Evolutionary conservation across 495 filamentous ascomycete species (phyloP), one percentile per base, ranked within the genome.

Genomic region (Cryomyces antarcticus): DNA sequence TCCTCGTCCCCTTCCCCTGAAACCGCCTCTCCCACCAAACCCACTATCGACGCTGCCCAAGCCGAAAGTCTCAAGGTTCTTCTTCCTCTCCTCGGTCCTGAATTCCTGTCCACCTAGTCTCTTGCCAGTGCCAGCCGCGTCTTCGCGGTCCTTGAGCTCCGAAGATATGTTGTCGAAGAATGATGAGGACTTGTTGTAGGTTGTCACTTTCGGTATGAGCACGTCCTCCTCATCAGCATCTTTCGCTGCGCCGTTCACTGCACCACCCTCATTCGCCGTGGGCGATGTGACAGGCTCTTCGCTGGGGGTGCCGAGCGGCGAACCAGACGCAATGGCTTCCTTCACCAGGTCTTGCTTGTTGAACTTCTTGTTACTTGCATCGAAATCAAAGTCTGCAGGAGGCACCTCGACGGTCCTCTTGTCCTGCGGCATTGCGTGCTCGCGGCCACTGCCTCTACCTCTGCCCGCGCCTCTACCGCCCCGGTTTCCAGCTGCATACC

Each of bases 91-190:
- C 57, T 95, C 86, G 12, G 76, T 78, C 38, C 89, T 74, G 75
- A 88, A 93, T 56, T 93, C 84, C 13, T 82, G 77, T n/a, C 87
- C 88, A 42, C 82, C 82, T 4, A 72, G 65, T 46, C 77, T 77
- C 33, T 66, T 65, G 30, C 66, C 66, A 11, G 65, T 59, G 40
- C 67, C 69, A n/a, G 51, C 61, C 12, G 67, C 69, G 52, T 93
- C 85, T 34, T 83, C 76, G n/a, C 89, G 72, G 41, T 97, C 89
- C 55, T 80, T 88, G 42, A 78, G 69, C 54, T 99, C 89, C 48
- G 82, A 89, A 0, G 81, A 88, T 52, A 99, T 94, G 54, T 99
- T 93, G 55, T 99, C 89, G 53, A 96, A 99, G 66, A 99, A 99
- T 4, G 80, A 87, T 5, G 60, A 72, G 2, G 71, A 62, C 58